Base-by-base conservation (phyloP, 1,284 basidiomycete species). In the Ustilago sp. region DNA sequence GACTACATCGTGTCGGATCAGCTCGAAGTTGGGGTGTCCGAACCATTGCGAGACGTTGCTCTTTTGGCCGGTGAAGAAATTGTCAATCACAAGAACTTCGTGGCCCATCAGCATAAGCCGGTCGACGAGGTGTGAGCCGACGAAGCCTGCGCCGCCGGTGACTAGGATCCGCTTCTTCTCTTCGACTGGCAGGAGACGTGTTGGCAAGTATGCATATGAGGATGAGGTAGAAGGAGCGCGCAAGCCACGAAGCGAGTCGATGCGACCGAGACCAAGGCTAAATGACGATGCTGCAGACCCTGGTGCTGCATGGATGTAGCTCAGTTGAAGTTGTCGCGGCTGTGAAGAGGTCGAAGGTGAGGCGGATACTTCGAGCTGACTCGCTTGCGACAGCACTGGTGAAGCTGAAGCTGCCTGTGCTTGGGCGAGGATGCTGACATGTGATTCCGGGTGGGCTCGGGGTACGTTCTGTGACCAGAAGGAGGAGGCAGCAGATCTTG, bases 11-110 rank as follows among this genome's bases (percentile, higher is more conserved):
- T 98, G 96, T 68, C 96, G 91, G 76, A 98, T 93, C 87, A 98
- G 89, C 88, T 98, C 96, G 82, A 99, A 99, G 88, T 98, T 98
- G 69, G 96, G 96, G 87, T 99, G 96, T 3, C 96, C 96, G 74
- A 95, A 90, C 87, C 87, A 87, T 45, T 87, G 86, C 8, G 83
- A 76, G 3, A 98, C 91, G 58, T 94, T 95, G 38, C 93, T 95
- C 87, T 95, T 95, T 61, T 93, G 93, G 23, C 96, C 96, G 28
- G 95, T 98, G 88, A 98, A 98, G 87, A 98, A 98, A 88, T 98
- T 98, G 89, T 98, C 96, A 62, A 98, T 88, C 65, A 98, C 96
- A 8, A 94, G 95, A 77, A 98, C 95, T 87, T 98, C 95, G 87
- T 98, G 96, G 23, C 96, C 96, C 77, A 98, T 91, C 77, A 98